Base-by-base conservation (phyloP, 2,329 filamentous ascomycete genomes). In the Claviceps digitariae region DNA sequence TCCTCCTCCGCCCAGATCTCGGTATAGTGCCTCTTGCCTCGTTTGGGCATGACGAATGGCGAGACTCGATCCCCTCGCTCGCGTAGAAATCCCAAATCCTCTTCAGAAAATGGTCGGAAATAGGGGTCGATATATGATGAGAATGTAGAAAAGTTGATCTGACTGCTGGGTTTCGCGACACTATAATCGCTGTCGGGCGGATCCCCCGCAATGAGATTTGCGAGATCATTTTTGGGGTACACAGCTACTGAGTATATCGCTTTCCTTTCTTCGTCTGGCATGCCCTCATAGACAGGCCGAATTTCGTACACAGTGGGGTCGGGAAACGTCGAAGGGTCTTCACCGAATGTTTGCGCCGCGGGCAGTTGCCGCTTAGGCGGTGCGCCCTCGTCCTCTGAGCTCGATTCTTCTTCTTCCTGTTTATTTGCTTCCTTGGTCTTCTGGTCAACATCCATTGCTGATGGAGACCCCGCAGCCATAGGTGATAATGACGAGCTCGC, bases 291-390 rank as follows among this genome's bases (percentile, higher is more conserved):
- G 25, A 90, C 76, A 0, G 84, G 76, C 53, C 84, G 83, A 57
- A 98, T 96, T 65, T 98, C 87, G 72, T 98, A 98, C 50, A 96
- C 78, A 38, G 91, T 95, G 1, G 90, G 90, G 64, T 98, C 93
- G 21, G 81, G 81, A 62, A 91, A 95, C n/a, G 83, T 89, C 27
- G 89, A 87, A 0, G 91, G 91, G 64, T 97, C 90, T 41, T 91
- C 84, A 55, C 91, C 91, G 66, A 96, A 97, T 1, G 89, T 90
- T 69, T 95, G 87, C 63, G 84, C 83, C 55, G 90, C 85, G 5
- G 87, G 89, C 43, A 79, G 75, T 50, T 84, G 81, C 27, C 79
- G 76, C 57, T 76, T 75, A 63, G 83, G 76, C 54, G 79, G 78
- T 61, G 81, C 72, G 60, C 79, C 71, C 64, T 82, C 76, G 56